Evolutionary conservation across 169 alveolate species (phyloP), one percentile per base, ranked within the genome.

Genomic region (Eimeria brunetti): DNA sequence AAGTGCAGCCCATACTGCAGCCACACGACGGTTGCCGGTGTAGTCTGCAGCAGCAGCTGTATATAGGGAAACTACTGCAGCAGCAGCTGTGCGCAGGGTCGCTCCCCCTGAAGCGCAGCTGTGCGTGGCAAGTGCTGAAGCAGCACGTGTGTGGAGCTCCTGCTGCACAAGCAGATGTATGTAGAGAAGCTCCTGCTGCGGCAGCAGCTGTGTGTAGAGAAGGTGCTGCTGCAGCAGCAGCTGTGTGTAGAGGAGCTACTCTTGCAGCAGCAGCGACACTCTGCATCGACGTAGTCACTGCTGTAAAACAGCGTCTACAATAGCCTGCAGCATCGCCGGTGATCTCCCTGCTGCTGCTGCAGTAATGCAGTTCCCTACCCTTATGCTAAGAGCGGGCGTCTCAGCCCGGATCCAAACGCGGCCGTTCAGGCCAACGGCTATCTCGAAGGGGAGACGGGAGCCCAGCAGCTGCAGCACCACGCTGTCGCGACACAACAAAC

Each of bases 261-360:
- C n/a, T n/a, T n/a, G 49, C 51, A 0, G 36, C 75, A 64, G 7
- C 36, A 64, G 80, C 80, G n/a, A n/a, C n/a, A n/a, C n/a, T n/a
- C n/a, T n/a, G n/a, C n/a, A n/a, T n/a, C 46, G 46, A 2, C 38
- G 11, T 46, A 6, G 24, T 62, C 30, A 62, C 62, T 58, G 92
- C 81, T 85, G 92, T 8, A 91, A 30, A n/a, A 91, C 51, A 30
- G 95, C 88, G 71, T 91, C 76, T 33, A 91, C 71, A 20, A 91
- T 91, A 33, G 95, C 95, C 73, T 91, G 95, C 83, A 91, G 49
- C 56, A 91, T 84, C 62, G 88, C 90, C 1, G 89, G 90, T 27
- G 51, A 58, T 67, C 71, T 78, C 38, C 95, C 95, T 53, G 88
- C 73, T 62, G 89, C 88, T 33, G 95, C 95, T 5, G 84, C 73